These are phyloP conservation scores for Blastobotrys illinoisensis DNA, from an alignment of 1,139 yeast genomes.

Conservation along the genomic window DNA sequence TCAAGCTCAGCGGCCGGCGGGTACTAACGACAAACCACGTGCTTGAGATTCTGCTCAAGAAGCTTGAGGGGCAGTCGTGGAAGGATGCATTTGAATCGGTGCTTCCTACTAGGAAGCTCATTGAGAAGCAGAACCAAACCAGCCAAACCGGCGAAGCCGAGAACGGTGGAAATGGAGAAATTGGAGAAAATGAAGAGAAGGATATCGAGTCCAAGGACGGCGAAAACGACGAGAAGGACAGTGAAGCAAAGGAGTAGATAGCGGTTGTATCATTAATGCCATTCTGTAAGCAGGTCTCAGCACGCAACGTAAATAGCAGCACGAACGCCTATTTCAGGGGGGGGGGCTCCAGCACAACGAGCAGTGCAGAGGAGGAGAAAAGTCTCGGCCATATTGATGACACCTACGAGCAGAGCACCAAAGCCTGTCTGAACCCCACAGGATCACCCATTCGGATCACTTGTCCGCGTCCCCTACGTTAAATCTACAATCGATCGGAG, in stretches of 20 bases:
- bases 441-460: no score
- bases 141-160: no score
- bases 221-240: slow-evolving; percentile 3
- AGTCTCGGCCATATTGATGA: no score
- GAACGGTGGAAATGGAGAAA: no score
- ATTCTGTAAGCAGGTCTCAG: not conserved
- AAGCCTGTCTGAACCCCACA: not conserved
- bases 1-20: slow-evolving; percentile 75
- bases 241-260: no score
- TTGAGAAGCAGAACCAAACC: slow-evolving; percentile 14
- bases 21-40: slow-evolving; percentile 95
- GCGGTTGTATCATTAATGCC: no score
- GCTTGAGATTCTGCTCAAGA: slow-evolving; percentile 73
- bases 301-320: not conserved
- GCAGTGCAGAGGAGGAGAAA: no score
- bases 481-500: not conserved
- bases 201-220: slow-evolving; percentile 6
- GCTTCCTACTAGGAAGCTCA: slow-evolving; percentile 72
- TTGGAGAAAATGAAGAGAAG: no score
- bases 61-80: slow-evolving; percentile 82
- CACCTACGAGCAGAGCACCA: not conserved
- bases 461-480: not conserved
- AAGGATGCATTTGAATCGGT: slow-evolving; percentile 76
- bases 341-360: no score
- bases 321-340: not conserved